These are phyloP conservation scores for Diutina scorzettiae DNA, from an alignment of 1,139 yeast genomes.

Conservation along the genomic window DNA sequence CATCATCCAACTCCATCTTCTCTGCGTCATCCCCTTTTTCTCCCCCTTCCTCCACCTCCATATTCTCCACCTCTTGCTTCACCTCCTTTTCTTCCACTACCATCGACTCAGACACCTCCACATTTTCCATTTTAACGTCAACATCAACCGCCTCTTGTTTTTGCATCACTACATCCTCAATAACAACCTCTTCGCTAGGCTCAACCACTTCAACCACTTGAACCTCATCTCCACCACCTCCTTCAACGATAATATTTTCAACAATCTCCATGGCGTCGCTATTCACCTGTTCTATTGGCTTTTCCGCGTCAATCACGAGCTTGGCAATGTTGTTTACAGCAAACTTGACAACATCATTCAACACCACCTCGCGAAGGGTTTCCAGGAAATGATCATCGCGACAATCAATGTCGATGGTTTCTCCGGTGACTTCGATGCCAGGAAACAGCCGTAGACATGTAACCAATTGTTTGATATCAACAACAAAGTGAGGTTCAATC, in stretches of 20 bases:
- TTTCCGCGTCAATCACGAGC: background rate
- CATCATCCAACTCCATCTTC: too few species aligned
- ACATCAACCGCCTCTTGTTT: background rate
- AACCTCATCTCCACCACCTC: background rate
- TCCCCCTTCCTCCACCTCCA: too few species aligned
- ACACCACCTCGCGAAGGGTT: background rate
- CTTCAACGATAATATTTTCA: background rate
- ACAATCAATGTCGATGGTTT: background rate
- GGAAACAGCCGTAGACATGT: constrained; percentile 2
- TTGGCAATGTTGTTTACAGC: background rate
- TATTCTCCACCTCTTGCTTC: too few species aligned
- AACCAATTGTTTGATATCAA: constrained; percentile 1
- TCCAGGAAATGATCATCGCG: background rate
- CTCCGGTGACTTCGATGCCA: background rate
- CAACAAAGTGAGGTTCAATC: background rate
- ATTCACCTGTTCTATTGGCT: background rate
- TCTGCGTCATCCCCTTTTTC: too few species aligned
- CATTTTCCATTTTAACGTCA: background rate
- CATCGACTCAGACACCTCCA: background rate
- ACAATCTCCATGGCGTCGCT: background rate
- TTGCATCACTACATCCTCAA: background rate
- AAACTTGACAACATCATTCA: background rate
- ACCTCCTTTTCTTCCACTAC: background rate
- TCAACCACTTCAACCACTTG: background rate
- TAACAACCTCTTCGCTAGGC: background rate